phyloP scores from a whole-genome alignment of 805 yeast species.

The Pichia deserticola region DNA sequence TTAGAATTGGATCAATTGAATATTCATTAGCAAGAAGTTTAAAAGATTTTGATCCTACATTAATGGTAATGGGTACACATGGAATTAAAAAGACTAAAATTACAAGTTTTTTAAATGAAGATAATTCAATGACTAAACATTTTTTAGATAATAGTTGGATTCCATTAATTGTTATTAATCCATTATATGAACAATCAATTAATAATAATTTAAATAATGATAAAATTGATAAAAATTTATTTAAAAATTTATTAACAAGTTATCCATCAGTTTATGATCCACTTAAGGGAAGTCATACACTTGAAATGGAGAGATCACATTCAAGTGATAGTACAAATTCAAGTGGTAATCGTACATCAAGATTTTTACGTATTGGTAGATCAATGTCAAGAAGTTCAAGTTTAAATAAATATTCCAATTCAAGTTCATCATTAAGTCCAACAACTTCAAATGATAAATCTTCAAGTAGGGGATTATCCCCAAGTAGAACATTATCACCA shows the following conservation, averaged over 20 bases:
- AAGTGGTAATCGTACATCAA: constrained; percentile 8
- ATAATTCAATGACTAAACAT: constrained; percentile 41
- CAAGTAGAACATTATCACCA: constrained; percentile 21
- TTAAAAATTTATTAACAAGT: constrained; percentile 7
- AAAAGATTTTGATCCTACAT: constrained; percentile 37
- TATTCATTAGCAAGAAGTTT: constrained; percentile 34
- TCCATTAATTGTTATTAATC: constrained; percentile 40
- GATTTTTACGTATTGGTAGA: constrained; percentile 20
- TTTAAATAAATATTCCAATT: neutral
- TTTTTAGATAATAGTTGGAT: constrained; percentile 39
- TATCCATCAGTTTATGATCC: constrained; percentile 15
- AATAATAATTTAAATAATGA: neutral
- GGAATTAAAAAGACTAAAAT: constrained; percentile 32
- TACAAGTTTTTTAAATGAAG: constrained; percentile 28
- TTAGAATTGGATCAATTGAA: constrained; percentile 37
- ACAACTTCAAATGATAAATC: constrained; percentile 3
- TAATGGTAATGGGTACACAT: constrained; percentile 39
- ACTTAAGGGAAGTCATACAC: neutral
- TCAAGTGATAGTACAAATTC: constrained; percentile 1
- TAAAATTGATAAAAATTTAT: neutral
- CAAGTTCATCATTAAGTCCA: constrained; percentile 1
- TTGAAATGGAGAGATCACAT: constrained; percentile 8
- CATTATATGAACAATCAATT: constrained; percentile 19
- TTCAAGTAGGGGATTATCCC: constrained; percentile 18
- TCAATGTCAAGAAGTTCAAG: constrained; percentile 10